phyloP scores from a whole-genome alignment of 2,329 filamentous ascomycete genomes.

The Talaromyces atroroseus region DNA sequence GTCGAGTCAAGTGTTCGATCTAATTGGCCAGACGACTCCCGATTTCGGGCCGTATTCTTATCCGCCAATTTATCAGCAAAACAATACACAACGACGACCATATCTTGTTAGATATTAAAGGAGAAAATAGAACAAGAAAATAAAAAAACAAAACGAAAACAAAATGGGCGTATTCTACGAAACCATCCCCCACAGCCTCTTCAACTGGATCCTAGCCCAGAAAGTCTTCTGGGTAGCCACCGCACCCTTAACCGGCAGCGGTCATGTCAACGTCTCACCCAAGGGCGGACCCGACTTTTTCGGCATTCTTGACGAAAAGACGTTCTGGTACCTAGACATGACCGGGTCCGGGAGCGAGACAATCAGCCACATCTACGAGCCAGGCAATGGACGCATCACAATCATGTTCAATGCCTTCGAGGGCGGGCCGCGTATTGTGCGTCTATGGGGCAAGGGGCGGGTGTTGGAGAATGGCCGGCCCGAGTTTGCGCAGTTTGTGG shows the following conservation, averaged over 20 bases:
- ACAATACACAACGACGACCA: too few species aligned
- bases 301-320: conserved; percentile 10
- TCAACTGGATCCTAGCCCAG: conserved; percentile 10
- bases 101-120: background rate
- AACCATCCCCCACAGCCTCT: conserved; percentile 7
- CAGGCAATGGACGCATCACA: conserved; percentile 11
- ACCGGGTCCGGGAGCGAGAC: conserved; percentile 14
- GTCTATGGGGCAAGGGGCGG: conserved; percentile 11
- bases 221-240: conserved; percentile 14
- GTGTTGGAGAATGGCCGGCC: conserved; percentile 6
- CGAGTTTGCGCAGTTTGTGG: conserved; percentile 9
- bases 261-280: conserved; percentile 14
- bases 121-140: background rate
- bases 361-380: conserved; percentile 15
- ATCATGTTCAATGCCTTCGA: conserved; percentile 14
- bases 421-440: conserved; percentile 11
- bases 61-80: too few species aligned
- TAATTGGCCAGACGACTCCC: background rate
- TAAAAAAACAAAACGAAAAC: background rate
- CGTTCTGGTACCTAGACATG: conserved; percentile 13
- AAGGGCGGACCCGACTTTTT: conserved; percentile 11
- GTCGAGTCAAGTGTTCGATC: too few species aligned
- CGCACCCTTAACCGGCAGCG: conserved; percentile 10
- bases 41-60: background rate
- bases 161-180: conserved; percentile 13